Conservation (phyloP, 2,329 filamentous ascomycete genomes). For the Teratosphaeria nubilosa region DNA sequence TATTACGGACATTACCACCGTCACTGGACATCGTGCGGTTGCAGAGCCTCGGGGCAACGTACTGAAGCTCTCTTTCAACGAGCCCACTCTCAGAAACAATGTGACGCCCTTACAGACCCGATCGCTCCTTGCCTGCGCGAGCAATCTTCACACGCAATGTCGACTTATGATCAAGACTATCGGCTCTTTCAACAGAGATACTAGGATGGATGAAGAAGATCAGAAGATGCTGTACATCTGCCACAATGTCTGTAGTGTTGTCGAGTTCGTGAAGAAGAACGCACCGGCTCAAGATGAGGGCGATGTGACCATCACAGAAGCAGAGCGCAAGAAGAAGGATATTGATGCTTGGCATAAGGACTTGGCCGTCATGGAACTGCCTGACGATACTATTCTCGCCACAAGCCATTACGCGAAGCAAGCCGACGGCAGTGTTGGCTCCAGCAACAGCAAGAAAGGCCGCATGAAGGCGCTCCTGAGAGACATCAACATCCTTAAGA, state of each 20-base stretch:
- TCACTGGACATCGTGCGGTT: conserved; percentile 22
- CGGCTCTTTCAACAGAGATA: conserved; percentile 10
- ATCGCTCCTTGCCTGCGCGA: conserved; percentile 20
- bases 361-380: conserved; percentile 26
- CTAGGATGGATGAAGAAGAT: conserved; percentile 5
- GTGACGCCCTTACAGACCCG: conserved; percentile 9
- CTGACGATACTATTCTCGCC: conserved; percentile 29
- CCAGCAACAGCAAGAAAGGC: conserved; percentile 17
- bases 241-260: neutral
- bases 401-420: conserved; percentile 17
- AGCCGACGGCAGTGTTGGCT: neutral
- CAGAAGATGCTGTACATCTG: conserved; percentile 2
- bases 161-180: conserved; percentile 21
- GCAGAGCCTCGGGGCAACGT: conserved; percentile 29
- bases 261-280: neutral
- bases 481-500: conserved; percentile 44
- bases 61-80: conserved; percentile 24
- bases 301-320: neutral
- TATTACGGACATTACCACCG: conserved; percentile 24
- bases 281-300: neutral
- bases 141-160: conserved; percentile 24
- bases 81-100: conserved; percentile 3
- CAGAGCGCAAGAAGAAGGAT: conserved; percentile 1
- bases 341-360: conserved; percentile 19
- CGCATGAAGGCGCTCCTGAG: conserved; percentile 43